Evolutionary conservation across 495 filamentous ascomycete genomes (phyloP).

Genomic region (Neurospora sp.): DNA sequence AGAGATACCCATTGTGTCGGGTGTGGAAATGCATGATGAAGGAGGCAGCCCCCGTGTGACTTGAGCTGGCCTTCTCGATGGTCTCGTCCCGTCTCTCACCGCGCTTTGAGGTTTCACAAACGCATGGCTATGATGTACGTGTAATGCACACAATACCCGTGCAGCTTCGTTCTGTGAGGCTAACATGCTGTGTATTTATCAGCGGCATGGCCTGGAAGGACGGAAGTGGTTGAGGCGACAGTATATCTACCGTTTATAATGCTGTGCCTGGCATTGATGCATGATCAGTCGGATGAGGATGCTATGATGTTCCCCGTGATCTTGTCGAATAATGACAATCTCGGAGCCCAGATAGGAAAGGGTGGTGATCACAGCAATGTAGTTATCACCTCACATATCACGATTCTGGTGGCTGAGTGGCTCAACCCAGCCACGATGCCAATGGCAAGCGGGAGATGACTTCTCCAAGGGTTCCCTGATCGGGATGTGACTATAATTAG

Average conservation of each 20-base stretch:
- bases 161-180: background rate
- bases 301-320: background rate
- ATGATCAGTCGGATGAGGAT: background rate
- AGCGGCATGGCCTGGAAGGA: background rate
- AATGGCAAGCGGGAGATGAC: background rate
- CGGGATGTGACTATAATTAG: background rate
- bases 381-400: background rate
- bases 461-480: background rate
- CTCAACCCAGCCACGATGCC: background rate
- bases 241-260: background rate
- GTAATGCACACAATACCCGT: background rate
- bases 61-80: background rate
- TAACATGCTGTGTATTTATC: background rate
- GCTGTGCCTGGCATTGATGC: background rate
- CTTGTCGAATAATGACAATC: background rate
- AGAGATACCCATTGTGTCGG: background rate
- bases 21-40: background rate
- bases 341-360: background rate
- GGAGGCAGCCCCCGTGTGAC: background rate
- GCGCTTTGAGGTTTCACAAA: constrained; percentile 17
- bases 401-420: background rate
- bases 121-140: background rate
- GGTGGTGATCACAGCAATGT: background rate
- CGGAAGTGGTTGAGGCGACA: background rate
- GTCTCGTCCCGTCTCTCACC: constrained; percentile 7